phyloP scores from a whole-genome alignment of 2,329 filamentous ascomycete species.

The Lomentospora prolificans region DNA sequence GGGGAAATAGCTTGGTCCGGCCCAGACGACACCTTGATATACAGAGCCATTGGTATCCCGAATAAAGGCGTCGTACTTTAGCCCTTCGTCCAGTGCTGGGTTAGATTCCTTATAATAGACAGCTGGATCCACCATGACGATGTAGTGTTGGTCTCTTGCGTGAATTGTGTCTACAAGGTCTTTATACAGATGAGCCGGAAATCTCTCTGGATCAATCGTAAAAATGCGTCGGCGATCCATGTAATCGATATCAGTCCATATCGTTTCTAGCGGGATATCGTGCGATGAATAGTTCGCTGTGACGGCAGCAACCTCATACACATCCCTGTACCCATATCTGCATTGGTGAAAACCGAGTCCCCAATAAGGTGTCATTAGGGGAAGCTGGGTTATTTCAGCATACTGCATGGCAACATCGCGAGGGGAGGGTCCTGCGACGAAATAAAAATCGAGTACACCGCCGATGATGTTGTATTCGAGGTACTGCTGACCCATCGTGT shows the following conservation, averaged over 20 bases:
- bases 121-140: slow-evolving; percentile 71
- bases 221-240: slow-evolving; percentile 33
- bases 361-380: slow-evolving; percentile 54
- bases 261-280: slow-evolving; percentile 47
- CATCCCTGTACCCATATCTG: slow-evolving; percentile 50
- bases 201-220: slow-evolving; percentile 54
- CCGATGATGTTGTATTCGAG: slow-evolving; percentile 69
- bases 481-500: slow-evolving; percentile 49
- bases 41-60: slow-evolving; percentile 40
- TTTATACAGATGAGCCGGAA: slow-evolving; percentile 51
- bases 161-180: slow-evolving; percentile 60
- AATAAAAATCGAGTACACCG: slow-evolving; percentile 61
- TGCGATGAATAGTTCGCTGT: slow-evolving; percentile 55
- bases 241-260: slow-evolving; percentile 21
- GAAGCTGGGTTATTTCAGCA: slow-evolving; percentile 40
- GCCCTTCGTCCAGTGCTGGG: slow-evolving; percentile 29
- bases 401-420: slow-evolving; percentile 48
- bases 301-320: slow-evolving; percentile 52
- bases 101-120: slow-evolving; percentile 36
- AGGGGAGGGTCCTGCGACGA: slow-evolving; percentile 45
- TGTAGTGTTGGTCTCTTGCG: slow-evolving; percentile 55
- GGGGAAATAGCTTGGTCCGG: slow-evolving; percentile 59
- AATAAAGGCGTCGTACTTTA: slow-evolving; percentile 35
- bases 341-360: slow-evolving; percentile 45
- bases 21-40: slow-evolving; percentile 65